phyloP scores from a whole-genome alignment of 2,329 filamentous ascomycete species.

The Microcera coccophila region DNA sequence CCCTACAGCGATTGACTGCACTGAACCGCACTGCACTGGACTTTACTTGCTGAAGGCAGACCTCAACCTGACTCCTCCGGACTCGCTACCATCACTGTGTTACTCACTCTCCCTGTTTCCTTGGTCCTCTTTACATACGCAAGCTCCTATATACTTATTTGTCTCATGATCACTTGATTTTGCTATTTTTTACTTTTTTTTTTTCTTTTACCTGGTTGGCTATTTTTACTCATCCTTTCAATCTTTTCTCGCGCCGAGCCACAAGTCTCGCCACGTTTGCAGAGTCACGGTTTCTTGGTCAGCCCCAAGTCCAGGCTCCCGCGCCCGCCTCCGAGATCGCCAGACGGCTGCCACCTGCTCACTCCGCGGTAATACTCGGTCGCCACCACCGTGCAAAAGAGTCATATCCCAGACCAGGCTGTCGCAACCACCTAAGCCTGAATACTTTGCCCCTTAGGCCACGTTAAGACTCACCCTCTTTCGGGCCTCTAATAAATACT shows the following conservation, averaged over 20 bases:
- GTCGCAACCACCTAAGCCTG: conserved; percentile 25
- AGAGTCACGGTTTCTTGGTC: neutral
- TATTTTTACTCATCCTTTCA: conserved; percentile 9
- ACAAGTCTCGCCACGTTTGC: neutral
- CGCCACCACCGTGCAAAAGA: conserved; percentile 38
- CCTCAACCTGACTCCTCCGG: conserved; percentile 18
- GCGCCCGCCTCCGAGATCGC: conserved; percentile 37
- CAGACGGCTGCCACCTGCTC: conserved; percentile 31
- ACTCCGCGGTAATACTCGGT: conserved; percentile 31
- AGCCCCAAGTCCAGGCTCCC: conserved; percentile 21
- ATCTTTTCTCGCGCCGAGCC: conserved; percentile 5
- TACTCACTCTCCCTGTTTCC: conserved; percentile 16
- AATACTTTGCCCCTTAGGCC: conserved; percentile 33
- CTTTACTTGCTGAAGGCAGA: neutral
- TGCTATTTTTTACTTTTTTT: conserved; percentile 14
- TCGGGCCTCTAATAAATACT: conserved; percentile 29
- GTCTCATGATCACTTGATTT: neutral
- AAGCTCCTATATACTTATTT: conserved; percentile 4
- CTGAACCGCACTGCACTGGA: conserved; percentile 19
- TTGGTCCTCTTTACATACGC: conserved; percentile 16
- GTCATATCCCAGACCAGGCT: conserved; percentile 32
- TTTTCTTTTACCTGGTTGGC: neutral
- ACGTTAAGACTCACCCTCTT: conserved; percentile 34
- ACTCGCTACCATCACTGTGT: conserved; percentile 24
- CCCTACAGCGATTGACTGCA: conserved; percentile 13